Percentiles rank a stretch among this genome's conserved stretches.
Evolutionary conservation across 805 yeast species (phyloP).

Genomic region (Kazachstania kunashirensis): DNA sequence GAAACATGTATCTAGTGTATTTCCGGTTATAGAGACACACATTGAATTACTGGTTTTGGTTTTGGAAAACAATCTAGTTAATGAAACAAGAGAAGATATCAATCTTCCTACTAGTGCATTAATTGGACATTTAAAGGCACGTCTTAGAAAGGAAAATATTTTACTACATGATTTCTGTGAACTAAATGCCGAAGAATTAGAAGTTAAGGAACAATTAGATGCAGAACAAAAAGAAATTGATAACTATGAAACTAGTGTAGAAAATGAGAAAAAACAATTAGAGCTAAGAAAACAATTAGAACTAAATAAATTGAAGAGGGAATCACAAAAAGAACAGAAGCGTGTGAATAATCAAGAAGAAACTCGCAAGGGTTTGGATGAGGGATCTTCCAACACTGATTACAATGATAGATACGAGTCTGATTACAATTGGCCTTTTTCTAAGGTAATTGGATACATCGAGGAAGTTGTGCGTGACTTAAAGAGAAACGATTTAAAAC

Average conservation of each 20-base stretch:
- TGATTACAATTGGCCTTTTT: constrained; percentile 10
- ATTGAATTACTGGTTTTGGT: constrained; percentile 42
- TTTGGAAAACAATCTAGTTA: constrained; percentile 38
- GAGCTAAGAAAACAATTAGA: constrained; percentile 18
- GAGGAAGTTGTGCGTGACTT: constrained; percentile 14
- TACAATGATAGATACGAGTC: neutral
- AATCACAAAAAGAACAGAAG: constrained; percentile 4
- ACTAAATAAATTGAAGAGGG: constrained; percentile 12
- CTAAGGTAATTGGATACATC: constrained; percentile 14
- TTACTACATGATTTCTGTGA: constrained; percentile 49
- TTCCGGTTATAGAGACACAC: constrained; percentile 61
- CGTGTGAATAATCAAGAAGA: constrained; percentile 3
- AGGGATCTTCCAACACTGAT: neutral
- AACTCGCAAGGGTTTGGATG: neutral
- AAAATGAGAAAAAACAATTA: constrained; percentile 19
- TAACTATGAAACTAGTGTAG: constrained; percentile 11
- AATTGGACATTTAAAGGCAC: constrained; percentile 52
- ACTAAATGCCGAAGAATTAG: constrained; percentile 22
- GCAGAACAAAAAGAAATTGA: constrained; percentile 17
- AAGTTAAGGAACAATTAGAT: constrained; percentile 4
- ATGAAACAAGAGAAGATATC: constrained; percentile 70
- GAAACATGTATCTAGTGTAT: constrained; percentile 52
- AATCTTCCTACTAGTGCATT: constrained; percentile 68
- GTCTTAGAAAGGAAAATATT: constrained; percentile 38
- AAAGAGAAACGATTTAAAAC: constrained; percentile 9